Base-by-base conservation (phyloP, 2,329 filamentous ascomycete genomes). In the Hypomyces rosellus region DNA sequence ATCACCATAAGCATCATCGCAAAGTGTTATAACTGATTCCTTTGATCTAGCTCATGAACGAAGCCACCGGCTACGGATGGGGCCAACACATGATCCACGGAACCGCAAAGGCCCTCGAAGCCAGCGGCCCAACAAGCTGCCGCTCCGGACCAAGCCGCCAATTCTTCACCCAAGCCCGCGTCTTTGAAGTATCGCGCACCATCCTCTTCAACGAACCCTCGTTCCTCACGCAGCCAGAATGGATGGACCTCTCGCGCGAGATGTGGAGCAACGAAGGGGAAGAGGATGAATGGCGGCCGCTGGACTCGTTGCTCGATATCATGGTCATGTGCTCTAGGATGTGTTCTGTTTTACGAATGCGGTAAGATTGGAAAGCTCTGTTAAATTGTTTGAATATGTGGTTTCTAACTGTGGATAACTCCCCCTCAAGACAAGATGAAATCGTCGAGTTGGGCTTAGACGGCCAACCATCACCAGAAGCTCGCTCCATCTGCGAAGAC, bases 41-140 rank as follows among this genome's bases (percentile, higher is more conserved):
- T 18, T 18, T 13, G 16, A 11, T 15, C 1, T 9, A 68, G 66
- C 59, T 69, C 2, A 63, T 68, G 58, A 62, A 57, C 1, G 65
- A 68, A 22, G 50, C 58, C 0, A 62, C 64, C 0, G 66, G 64
- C 0, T 52, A 61, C 15, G 65, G 62, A 0, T 69, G 66, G 66
- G 34, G 66, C 4, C 64, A 66, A 5, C 66, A 69, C 11, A 57
- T 69, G 20, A 61, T 68, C 0, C 62, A 67, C 20, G 66, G 66
- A 7, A 69, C 66, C 0, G 60, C 63, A 0, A 64, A 53, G 1
- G 65, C 66, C 0, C 53, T 69, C 1, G 49, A 65, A 2, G 64
- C 64, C 0, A 57, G 51, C 3, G 66, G 66, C 0, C 63, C 66
- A 13, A 20, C 46, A 14, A 40, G 53, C 1, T 67, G 60, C 30